phyloP scores from a whole-genome alignment of 345 rosid species.

The Excoecaria cochinchinensis region DNA sequence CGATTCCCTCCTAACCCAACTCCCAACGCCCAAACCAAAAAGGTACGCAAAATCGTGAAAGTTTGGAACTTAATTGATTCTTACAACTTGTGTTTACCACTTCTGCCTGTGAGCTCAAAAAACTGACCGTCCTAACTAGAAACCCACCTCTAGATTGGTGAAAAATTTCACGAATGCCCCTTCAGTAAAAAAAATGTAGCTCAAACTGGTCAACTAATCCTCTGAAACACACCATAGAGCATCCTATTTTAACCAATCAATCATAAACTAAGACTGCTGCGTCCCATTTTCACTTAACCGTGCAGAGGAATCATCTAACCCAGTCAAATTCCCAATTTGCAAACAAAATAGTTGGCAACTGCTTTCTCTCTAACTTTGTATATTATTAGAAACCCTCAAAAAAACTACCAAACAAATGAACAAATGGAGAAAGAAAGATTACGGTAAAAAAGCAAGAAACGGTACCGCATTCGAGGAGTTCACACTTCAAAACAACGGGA shows the following conservation, averaged over 20 bases:
- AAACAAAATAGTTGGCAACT: background rate
- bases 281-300: background rate
- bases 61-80: background rate
- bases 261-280: background rate
- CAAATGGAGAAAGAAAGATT: background rate
- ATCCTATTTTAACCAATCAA: background rate
- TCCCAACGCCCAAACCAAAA: background rate
- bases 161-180: background rate
- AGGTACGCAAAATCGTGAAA: background rate
- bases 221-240: background rate
- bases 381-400: background rate
- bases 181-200: background rate
- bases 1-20: background rate
- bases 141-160: background rate
- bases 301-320: background rate
- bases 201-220: background rate
- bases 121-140: background rate
- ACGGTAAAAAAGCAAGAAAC: slow-evolving; percentile 11
- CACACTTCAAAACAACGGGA: slow-evolving; percentile 40
- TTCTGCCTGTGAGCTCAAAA: background rate
- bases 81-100: background rate
- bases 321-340: background rate
- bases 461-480: slow-evolving; percentile 53
- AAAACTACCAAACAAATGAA: background rate
- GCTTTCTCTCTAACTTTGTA: background rate